Evolutionary conservation across 176 grass and related monocot species (phyloP), one percentile per base, ranked within the genome.

Genomic region (Phoenix dactylifera): DNA sequence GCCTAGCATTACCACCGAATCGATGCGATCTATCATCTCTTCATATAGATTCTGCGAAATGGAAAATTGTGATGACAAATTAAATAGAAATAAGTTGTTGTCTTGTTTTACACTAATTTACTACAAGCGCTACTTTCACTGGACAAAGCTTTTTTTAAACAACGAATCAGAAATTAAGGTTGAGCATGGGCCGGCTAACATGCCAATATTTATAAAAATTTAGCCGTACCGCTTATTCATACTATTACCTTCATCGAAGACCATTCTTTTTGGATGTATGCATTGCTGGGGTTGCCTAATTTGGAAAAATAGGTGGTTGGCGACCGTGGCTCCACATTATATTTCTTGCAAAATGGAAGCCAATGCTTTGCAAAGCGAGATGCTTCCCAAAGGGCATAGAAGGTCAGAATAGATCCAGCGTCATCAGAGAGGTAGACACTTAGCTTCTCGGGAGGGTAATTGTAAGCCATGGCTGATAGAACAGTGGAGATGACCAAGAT

Each of bases 391-490:
- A 75, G 52, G 35, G 77, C 81, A 20, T 89, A 85, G 18, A 85
- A 81, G 17, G 74, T 89, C 18, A 72, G 15, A 18, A 63, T 16
- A 2, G 81, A 89, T 0, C 81, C 81, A 54, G 70, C 77, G 20
- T 89, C 86, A 55, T 89, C 86, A 7, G 81, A 95, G 2, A 88
- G 54, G 69, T 88, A 88, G 6, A 95, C 57, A 50, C 72, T 95
- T 24, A 95, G 57, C 55, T 95, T 88, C 56, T 88, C 78, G 0
- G 72, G 4, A 6, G 78, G 75, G 48, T 85, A 95, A 58, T 95
- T 75, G 26, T 95, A 95, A 24, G 89, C 84, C 89, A 95, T 85
- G 6, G 88, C 75, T 48, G 89, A 95, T 55, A 95, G 69, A 51
- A 85, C 60, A n/a, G 85, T 88, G 56, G 73, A 78, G 60, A 88